These are phyloP conservation scores for Pseudohalonectria lignicola DNA, from an alignment of 2,329 filamentous ascomycete species.

Conservation along the genomic window DNA sequence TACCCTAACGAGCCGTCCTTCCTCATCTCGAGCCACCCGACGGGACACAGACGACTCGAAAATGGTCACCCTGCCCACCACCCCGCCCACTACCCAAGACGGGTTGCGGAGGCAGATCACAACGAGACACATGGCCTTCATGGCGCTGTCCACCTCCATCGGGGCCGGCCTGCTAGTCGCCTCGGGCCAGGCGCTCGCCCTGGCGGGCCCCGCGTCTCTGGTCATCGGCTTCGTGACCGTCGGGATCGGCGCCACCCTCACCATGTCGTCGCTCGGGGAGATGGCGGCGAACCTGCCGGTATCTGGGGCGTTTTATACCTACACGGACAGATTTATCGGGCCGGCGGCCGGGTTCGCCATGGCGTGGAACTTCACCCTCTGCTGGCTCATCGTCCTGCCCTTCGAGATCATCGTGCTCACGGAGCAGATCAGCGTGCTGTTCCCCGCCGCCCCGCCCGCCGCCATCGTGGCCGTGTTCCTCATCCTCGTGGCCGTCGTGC, in stretches of 20 bases:
- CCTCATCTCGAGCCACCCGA: no score
- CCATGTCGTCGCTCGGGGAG: conserved; percentile 67
- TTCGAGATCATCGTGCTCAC: conserved; percentile 63
- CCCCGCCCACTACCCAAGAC: no score
- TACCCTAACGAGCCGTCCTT: no score
- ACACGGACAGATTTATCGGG: conserved; percentile 61
- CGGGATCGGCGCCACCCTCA: conserved; percentile 54
- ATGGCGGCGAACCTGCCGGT: conserved; percentile 63
- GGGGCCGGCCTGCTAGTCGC: conserved; percentile 65
- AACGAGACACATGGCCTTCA: conserved; percentile 56
- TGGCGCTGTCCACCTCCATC: conserved; percentile 50
- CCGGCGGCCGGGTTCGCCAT: conserved; percentile 57
- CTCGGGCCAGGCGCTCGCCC: conserved; percentile 55
- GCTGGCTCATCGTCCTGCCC: conserved; percentile 52
- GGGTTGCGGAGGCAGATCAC: conserved; percentile 61
- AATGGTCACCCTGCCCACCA: no score
- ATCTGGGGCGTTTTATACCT: conserved; percentile 57
- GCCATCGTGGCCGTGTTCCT: conserved; percentile 61
- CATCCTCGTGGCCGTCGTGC: conserved; percentile 46
- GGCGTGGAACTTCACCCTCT: conserved; percentile 62
- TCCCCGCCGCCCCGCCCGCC: conserved; percentile 50
- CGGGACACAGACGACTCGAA: no score
- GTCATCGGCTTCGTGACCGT: conserved; percentile 65
- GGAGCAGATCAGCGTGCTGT: conserved; percentile 57
- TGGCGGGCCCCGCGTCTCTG: conserved; percentile 59